A percentile compares a stretch with the other conserved stretches of the same genome.
Conservation (phyloP, 331 rosid genomes). For the Prunus yedoensis region DNA sequence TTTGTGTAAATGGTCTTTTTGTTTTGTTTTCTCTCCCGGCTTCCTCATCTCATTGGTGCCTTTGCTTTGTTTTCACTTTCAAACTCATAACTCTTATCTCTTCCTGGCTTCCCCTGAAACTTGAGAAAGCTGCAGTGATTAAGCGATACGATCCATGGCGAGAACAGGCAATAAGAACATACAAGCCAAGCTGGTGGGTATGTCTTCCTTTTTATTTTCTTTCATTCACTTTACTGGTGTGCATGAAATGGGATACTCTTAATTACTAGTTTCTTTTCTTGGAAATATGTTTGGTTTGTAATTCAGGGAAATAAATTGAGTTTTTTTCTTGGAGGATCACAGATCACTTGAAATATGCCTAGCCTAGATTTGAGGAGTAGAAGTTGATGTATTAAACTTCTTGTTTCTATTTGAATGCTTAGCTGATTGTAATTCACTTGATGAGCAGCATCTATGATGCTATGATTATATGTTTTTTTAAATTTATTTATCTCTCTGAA, state of each 20-base stretch:
- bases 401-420: neutral
- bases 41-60: neutral
- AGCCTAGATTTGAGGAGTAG: too few species aligned
- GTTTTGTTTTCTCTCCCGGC: neutral
- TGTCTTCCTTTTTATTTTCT: slow-evolving; percentile 45
- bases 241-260: neutral
- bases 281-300: neutral
- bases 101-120: neutral
- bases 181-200: slow-evolving; percentile 98
- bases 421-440: neutral
- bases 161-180: slow-evolving; percentile 64
- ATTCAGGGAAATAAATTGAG: neutral
- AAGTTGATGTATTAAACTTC: neutral
- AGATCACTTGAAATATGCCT: neutral
- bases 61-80: slow-evolving; percentile 22
- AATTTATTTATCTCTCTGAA: too few species aligned
- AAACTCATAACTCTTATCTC: slow-evolving; percentile 11
- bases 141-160: slow-evolving; percentile 37
- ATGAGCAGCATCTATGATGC: neutral
- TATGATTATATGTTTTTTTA: too few species aligned
- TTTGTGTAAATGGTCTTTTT: neutral
- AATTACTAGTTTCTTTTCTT: neutral
- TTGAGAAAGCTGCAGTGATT: neutral
- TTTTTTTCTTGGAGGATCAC: neutral
- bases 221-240: neutral